Evolutionary conservation across 805 yeast species (phyloP).

Genomic region (Candida endomychidarum): DNA sequence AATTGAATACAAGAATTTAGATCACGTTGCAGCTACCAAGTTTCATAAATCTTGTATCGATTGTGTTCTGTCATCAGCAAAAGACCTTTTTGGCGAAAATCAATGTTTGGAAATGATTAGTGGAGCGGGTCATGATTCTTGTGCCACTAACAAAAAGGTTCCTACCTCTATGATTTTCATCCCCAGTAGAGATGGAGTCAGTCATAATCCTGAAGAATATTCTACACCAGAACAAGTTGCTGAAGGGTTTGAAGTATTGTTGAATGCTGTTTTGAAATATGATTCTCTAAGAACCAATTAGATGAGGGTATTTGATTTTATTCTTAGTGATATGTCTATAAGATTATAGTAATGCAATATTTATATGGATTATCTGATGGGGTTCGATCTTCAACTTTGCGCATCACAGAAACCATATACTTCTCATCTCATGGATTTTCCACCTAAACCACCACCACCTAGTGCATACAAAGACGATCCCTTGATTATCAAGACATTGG

Average conservation of each 20-base stretch:
- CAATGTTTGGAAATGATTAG: slow-evolving; percentile 49
- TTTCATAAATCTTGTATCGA: slow-evolving; percentile 53
- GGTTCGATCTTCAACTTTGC: background rate
- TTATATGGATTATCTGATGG: too few species aligned
- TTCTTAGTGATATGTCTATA: too few species aligned
- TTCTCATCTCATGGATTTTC: slow-evolving; percentile 14
- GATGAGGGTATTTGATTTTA: background rate
- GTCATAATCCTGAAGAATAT: slow-evolving; percentile 68
- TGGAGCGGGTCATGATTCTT: slow-evolving; percentile 78
- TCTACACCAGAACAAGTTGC: slow-evolving; percentile 64
- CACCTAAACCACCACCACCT: slow-evolving; percentile 22
- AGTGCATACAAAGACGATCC: slow-evolving; percentile 16
- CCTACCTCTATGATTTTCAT: slow-evolving; percentile 78
- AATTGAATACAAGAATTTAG: slow-evolving; percentile 44
- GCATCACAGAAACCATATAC: background rate
- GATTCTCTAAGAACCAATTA: slow-evolving; percentile 21
- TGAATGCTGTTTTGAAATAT: slow-evolving; percentile 43
- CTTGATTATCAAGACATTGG: slow-evolving; percentile 17
- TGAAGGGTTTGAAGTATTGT: slow-evolving; percentile 55
- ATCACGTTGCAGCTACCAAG: slow-evolving; percentile 54
- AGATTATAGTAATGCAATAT: too few species aligned
- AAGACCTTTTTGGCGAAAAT: slow-evolving; percentile 46
- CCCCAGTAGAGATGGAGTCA: slow-evolving; percentile 36
- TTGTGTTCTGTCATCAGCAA: slow-evolving; percentile 54
- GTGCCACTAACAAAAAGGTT: slow-evolving; percentile 51